Percentiles rank a stretch among this genome's conserved stretches.
phyloP scores from a whole-genome alignment of 768 basidiomycete species.

The Tylopilus plumbeoviolaceoides region DNA sequence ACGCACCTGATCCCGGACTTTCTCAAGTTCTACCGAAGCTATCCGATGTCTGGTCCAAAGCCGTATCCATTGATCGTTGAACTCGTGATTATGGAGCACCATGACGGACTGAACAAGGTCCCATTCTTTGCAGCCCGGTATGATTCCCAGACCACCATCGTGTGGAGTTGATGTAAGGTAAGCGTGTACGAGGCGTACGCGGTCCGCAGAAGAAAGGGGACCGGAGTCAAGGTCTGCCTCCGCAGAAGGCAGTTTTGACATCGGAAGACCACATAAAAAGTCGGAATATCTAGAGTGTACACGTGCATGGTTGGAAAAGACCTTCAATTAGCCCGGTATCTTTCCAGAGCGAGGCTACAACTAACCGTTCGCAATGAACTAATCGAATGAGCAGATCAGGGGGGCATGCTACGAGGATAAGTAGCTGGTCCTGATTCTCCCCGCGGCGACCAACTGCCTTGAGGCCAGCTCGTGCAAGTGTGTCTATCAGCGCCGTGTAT shows the following conservation, averaged over 20 bases:
- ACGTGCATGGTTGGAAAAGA: not conserved
- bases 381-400: conserved; percentile 57
- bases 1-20: conserved; percentile 67
- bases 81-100: conserved; percentile 77
- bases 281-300: conserved; percentile 54
- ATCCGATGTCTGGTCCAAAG: conserved; percentile 67
- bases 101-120: conserved; percentile 77
- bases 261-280: conserved; percentile 72
- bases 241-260: conserved; percentile 39
- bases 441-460: conserved; percentile 73
- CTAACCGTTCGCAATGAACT: conserved; percentile 72
- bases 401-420: conserved; percentile 74
- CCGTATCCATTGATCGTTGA: conserved; percentile 77
- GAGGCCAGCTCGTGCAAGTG: conserved; percentile 59
- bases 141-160: conserved; percentile 86
- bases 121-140: conserved; percentile 70
- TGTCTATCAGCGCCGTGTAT: conserved; percentile 59
- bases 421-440: conserved; percentile 68
- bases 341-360: not conserved
- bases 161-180: conserved; percentile 63
- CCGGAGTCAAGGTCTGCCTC: conserved; percentile 41
- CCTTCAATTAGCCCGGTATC: not conserved
- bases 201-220: conserved; percentile 64
- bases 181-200: conserved; percentile 72
- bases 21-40: conserved; percentile 59